These are phyloP conservation scores for Thalassia testudinum DNA, from an alignment of 116 monocot species.

Conservation along the genomic window DNA sequence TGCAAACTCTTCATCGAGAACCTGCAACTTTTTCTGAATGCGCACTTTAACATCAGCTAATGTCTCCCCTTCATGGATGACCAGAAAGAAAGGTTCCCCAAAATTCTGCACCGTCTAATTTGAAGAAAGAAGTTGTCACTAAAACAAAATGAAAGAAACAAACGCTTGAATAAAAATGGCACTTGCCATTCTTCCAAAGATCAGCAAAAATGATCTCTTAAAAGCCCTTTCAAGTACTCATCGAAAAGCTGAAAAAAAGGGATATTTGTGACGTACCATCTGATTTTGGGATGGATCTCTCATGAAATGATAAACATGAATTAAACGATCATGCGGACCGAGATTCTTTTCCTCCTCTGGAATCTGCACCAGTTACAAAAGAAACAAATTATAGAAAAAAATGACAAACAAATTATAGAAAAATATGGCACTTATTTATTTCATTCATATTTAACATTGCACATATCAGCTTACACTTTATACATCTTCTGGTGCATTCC, in stretches of 20 bases:
- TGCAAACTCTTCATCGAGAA: conserved; percentile 84
- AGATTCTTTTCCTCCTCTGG: conserved; percentile 96
- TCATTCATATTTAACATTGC: neutral
- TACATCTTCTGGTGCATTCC: too few species aligned
- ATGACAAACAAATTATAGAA: neutral
- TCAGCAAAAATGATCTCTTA: neutral
- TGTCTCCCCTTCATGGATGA: conserved; percentile 84
- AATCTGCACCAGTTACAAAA: conserved; percentile 28
- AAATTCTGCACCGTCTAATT: conserved; percentile 76
- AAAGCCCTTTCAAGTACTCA: too few species aligned
- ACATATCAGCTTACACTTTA: neutral
- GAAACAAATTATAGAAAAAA: neutral
- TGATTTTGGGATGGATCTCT: conserved; percentile 63
- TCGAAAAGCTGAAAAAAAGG: neutral
- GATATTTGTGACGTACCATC: conserved; percentile 16
- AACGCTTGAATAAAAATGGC: neutral
- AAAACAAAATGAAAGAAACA: neutral
- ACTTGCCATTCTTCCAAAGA: neutral
- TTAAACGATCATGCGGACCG: conserved; percentile 70
- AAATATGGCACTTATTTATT: neutral
- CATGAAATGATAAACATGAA: conserved; percentile 95
- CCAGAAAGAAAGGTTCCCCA: conserved; percentile 90
- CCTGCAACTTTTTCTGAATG: conserved; percentile 81
- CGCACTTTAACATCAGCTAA: conserved; percentile 71
- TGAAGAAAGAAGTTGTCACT: neutral